phyloP scores from a whole-genome alignment of 805 yeast genomes.

The Hyphopichia homilentoma region DNA sequence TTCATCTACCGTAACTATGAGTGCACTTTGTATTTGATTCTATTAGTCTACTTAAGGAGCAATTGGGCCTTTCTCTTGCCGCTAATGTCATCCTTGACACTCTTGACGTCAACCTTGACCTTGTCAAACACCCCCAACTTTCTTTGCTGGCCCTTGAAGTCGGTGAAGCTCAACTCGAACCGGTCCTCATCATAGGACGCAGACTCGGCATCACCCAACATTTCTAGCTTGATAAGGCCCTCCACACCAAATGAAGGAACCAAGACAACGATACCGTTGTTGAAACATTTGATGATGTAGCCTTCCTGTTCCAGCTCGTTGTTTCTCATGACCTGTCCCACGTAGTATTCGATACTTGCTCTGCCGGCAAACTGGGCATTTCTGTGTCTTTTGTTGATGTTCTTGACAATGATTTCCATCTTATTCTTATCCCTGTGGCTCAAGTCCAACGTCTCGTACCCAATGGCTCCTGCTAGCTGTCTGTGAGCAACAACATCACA shows the following conservation, averaged over 20 bases:
- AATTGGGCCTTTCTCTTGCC: constrained; percentile 92
- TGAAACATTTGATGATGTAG: constrained; percentile 85
- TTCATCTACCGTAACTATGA: too few relatives aligned
- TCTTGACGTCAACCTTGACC: constrained; percentile 77
- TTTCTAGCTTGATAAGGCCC: constrained; percentile 81
- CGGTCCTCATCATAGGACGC: constrained; percentile 74
- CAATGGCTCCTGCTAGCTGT: constrained; percentile 97
- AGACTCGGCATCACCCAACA: constrained; percentile 59
- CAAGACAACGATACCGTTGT: constrained; percentile 90
- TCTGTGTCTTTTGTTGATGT: constrained; percentile 90
- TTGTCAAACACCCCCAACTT: constrained; percentile 75
- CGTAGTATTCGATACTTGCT: constrained; percentile 95
- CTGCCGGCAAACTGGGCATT: constrained; percentile 99
- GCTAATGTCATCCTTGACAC: constrained; percentile 78
- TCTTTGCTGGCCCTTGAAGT: constrained; percentile 40
- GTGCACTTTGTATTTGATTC: too few relatives aligned
- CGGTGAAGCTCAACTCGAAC: constrained; percentile 62
- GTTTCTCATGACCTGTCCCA: constrained; percentile 94
- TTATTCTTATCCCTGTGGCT: constrained; percentile 83
- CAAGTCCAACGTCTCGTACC: constrained; percentile 78
- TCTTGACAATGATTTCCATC: constrained; percentile 84
- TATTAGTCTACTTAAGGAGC: constrained; percentile 49
- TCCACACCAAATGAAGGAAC: constrained; percentile 97
- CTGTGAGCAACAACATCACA: constrained; percentile 98
- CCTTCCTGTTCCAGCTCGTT: constrained; percentile 82